Base-by-base conservation (phyloP, 2,329 filamentous ascomycete genomes). In the Aspergillus sp. region DNA sequence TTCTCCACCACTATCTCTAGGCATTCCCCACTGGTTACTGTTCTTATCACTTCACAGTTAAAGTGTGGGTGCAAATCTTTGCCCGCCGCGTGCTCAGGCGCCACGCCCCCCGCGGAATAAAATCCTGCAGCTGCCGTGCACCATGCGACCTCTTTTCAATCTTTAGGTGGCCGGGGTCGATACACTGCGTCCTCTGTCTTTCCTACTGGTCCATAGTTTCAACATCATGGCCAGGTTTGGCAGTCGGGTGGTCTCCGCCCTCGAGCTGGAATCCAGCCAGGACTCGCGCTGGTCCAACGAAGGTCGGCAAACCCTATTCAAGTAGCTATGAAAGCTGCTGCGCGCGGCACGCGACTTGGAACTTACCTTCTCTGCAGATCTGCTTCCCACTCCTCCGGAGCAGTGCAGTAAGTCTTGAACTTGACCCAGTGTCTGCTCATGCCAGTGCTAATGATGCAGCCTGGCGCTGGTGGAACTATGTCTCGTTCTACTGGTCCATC, bases 381-480 rank as follows among this genome's bases (percentile, higher is more conserved):
- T 55, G 53, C 53, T 55, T 32, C 53, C 53, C 39, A 55, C 53
- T 17, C 53, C 53, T 17, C 53, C 53, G 39, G 53, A 55, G 53
- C 53, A 55, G 53, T 55, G 53, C 39, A 55, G 53, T 55, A 55
- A 55, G 53, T 55, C 15, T 15, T 55, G 12, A 17, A 13, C 15
- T 13, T 1, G 28, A 23, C 6, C 30, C 15, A 30, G 6, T 4
- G 23, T 8, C 10, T 2, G 32, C 32, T 36, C 10, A 15, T n/a
- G 36, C 52, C 52, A 13, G 38, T 32, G 53, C 53, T 55, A 55
- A 55, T n/a, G n/a, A 17, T 15, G n/a, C 23, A 58, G 56, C 56
- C 15, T 58, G 56, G 56, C 56, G 49, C 9, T 53, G 49, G 49
- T 58, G 56, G 56, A 58, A 58, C 32, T 58, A 58, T 58, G 39